Conservation (phyloP, 108 stramenopile species). For the Cylindrotheca fusiformis region DNA sequence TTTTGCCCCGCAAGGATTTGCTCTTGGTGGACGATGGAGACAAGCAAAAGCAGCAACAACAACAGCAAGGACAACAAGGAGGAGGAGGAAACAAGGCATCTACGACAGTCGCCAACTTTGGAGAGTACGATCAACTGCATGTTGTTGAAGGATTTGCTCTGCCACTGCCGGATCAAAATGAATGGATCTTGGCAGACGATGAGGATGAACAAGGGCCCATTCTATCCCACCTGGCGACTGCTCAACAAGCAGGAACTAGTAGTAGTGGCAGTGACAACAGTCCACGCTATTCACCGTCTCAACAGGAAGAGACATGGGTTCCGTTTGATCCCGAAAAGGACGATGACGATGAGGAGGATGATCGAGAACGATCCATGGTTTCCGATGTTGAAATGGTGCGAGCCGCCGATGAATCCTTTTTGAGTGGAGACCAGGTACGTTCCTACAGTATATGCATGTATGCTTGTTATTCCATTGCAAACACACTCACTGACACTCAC, state of each 20-base stretch:
- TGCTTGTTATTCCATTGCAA: not conserved
- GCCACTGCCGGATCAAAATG: slow-evolving; percentile 40
- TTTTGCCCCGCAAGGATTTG: slow-evolving; percentile 28
- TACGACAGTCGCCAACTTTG: slow-evolving; percentile 74
- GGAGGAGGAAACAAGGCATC: slow-evolving; percentile 6
- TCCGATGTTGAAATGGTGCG: slow-evolving; percentile 83
- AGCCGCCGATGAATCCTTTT: slow-evolving; percentile 49
- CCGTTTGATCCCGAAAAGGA: slow-evolving; percentile 86
- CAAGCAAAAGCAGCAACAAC: too few species aligned
- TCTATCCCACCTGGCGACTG: slow-evolving; percentile 6
- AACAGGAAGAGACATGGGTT: slow-evolving; percentile 76
- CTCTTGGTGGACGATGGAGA: not conserved
- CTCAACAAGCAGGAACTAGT: slow-evolving; percentile 11
- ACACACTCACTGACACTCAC: not conserved
- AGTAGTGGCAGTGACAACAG: not conserved
- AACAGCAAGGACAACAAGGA: not conserved
- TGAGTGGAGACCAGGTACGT: slow-evolving; percentile 51
- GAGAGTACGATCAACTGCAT: slow-evolving; percentile 61
- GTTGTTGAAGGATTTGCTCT: slow-evolving; percentile 42
- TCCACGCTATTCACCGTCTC: slow-evolving; percentile 29
- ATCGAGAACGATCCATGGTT: slow-evolving; percentile 5
- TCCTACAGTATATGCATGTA: not conserved
- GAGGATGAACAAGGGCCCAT: slow-evolving; percentile 42
- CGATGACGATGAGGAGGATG: slow-evolving; percentile 40
- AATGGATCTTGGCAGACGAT: slow-evolving; percentile 74